Percentiles rank a stretch among this genome's conserved stretches.
Evolutionary conservation across 192 early-diverging fungal genomes (phyloP).

Genomic region (Rhizophagus sp.): DNA sequence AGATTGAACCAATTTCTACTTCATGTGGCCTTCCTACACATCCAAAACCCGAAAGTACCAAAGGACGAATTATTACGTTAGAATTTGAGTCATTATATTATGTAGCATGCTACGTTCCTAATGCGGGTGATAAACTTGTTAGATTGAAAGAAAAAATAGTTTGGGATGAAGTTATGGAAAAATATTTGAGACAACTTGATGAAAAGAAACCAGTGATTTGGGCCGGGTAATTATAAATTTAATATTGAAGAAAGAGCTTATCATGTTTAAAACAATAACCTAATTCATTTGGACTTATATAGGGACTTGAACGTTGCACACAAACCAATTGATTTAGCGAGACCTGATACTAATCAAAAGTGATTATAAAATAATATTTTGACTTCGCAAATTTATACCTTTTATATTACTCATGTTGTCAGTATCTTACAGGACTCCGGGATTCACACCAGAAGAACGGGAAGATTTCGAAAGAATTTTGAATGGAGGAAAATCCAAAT

Average conservation of each 20-base stretch:
- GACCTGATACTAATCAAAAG: conserved; percentile 72
- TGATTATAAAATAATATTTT: conserved; percentile 18
- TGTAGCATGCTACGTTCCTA: conserved; percentile 78
- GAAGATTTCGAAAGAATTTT: conserved; percentile 65
- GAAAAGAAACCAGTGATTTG: conserved; percentile 74
- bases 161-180: conserved; percentile 66
- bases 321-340: conserved; percentile 69
- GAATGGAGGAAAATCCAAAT: conserved; percentile 46
- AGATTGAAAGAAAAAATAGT: conserved; percentile 64
- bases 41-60: conserved; percentile 43
- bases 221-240: conserved; percentile 54
- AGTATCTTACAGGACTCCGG: conserved; percentile 56
- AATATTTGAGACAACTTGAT: conserved; percentile 68
- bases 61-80: conserved; percentile 70
- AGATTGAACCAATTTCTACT: conserved; percentile 66
- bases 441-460: conserved; percentile 84
- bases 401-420: neutral
- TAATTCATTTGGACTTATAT: neutral
- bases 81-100: conserved; percentile 68
- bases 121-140: conserved; percentile 73
- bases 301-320: conserved; percentile 87
- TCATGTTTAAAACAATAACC: neutral
- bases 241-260: no score
- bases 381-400: neutral
- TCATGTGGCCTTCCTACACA: conserved; percentile 60